These are phyloP conservation scores for Myxozyma melibiosi DNA, from an alignment of 805 yeast species.

Conservation along the genomic window DNA sequence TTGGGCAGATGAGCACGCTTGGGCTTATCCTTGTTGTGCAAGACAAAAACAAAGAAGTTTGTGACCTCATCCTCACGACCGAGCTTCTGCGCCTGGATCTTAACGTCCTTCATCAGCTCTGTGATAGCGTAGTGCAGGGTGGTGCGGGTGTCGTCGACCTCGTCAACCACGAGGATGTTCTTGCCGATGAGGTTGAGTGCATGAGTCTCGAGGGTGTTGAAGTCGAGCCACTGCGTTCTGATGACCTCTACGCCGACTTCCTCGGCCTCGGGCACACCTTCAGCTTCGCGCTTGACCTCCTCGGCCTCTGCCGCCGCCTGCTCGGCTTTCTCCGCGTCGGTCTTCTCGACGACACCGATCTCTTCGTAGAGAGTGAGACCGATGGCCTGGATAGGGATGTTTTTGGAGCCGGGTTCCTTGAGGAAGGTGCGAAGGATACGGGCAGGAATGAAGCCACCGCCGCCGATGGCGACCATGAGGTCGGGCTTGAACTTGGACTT, in stretches of 20 bases:
- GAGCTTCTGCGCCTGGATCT: constrained; percentile 58
- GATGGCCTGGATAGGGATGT: constrained; percentile 91
- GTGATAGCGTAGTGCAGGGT: constrained; percentile 81
- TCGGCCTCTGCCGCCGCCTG: constrained; percentile 45
- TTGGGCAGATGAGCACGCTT: constrained; percentile 74
- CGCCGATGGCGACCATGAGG: constrained; percentile 89
- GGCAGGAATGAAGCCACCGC: constrained; percentile 98
- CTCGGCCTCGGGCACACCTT: constrained; percentile 45
- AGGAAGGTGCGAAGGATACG: constrained; percentile 91
- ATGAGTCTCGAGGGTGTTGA: constrained; percentile 67
- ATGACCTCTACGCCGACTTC: constrained; percentile 75
- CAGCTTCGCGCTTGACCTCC: constrained; percentile 35
- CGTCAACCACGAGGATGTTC: constrained; percentile 80
- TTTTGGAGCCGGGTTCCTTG: constrained; percentile 83
- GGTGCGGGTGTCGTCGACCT: constrained; percentile 90
- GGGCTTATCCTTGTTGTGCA: constrained; percentile 81
- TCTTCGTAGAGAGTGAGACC: constrained; percentile 91
- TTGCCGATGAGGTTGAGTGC: constrained; percentile 79
- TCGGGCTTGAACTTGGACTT: constrained; percentile 76
- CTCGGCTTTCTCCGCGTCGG: constrained; percentile 47
- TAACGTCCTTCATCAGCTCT: constrained; percentile 70
- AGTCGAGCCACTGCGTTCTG: constrained; percentile 89
- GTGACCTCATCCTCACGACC: constrained; percentile 65
- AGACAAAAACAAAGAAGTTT: constrained; percentile 72
- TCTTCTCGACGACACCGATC: constrained; percentile 51